Conservation (phyloP, 805 yeast genomes). For the Schizosaccharomyces osmophilus region DNA sequence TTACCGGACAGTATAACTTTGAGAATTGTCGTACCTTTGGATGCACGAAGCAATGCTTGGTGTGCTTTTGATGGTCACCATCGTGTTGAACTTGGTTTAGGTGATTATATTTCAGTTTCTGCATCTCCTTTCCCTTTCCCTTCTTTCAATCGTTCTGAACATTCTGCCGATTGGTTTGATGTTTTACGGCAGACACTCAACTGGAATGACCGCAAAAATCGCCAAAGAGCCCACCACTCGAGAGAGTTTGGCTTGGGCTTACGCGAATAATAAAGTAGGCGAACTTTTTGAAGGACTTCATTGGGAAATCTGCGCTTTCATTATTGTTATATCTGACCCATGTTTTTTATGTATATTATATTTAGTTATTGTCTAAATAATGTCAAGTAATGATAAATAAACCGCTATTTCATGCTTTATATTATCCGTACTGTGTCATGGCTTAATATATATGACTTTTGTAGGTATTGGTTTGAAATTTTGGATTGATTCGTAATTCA, state of each 20-base stretch:
- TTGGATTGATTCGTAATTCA: too few species aligned
- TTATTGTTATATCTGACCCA: too few species aligned
- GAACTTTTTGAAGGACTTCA: too few species aligned
- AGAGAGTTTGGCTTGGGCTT: background rate
- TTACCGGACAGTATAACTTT: slow-evolving; percentile 81
- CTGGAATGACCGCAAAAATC: slow-evolving; percentile 24
- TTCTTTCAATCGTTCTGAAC: slow-evolving; percentile 49
- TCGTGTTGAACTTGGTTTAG: slow-evolving; percentile 53
- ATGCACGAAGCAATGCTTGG: slow-evolving; percentile 80
- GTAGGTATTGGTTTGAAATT: too few species aligned
- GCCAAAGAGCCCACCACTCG: background rate
- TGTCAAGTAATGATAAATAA: too few species aligned
- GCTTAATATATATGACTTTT: too few species aligned
- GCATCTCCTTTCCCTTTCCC: slow-evolving; percentile 90
- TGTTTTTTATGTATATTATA: too few species aligned
- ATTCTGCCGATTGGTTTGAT: slow-evolving; percentile 45
- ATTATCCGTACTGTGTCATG: too few species aligned
- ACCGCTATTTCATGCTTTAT: too few species aligned
- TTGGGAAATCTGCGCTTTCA: too few species aligned
- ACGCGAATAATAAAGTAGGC: too few species aligned
- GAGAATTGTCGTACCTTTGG: slow-evolving; percentile 53
- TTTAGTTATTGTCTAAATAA: too few species aligned
- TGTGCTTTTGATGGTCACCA: slow-evolving; percentile 88
- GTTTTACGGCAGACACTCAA: slow-evolving; percentile 64
- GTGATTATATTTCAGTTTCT: slow-evolving; percentile 62